phyloP scores from a whole-genome alignment of 805 yeast genomes.

The Wickerhamiella brachini region DNA sequence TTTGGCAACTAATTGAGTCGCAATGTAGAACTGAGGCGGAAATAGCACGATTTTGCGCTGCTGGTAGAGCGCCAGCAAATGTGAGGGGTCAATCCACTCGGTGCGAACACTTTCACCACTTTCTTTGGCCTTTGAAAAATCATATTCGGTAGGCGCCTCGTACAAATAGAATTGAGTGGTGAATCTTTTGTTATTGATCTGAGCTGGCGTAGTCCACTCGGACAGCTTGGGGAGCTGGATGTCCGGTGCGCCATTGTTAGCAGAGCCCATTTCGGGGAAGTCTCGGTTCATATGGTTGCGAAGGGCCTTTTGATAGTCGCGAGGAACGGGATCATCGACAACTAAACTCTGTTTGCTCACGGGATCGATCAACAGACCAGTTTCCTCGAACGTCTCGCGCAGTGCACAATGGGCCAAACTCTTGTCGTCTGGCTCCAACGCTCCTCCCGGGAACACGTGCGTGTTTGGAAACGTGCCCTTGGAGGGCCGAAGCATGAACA shows the following conservation, averaged over 20 bases:
- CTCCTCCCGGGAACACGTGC: conserved; percentile 25
- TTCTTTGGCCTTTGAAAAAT: conserved; percentile 4
- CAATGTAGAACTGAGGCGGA: conserved; percentile 23
- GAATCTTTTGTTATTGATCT: conserved; percentile 15
- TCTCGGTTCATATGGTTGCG: background rate
- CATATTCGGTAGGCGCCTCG: conserved; percentile 10
- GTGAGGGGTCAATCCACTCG: conserved; percentile 20
- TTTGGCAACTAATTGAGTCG: conserved; percentile 9
- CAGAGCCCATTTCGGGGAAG: conserved; percentile 5
- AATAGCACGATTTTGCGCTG: conserved; percentile 14
- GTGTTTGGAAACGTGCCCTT: conserved; percentile 19
- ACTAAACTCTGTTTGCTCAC: conserved; percentile 1
- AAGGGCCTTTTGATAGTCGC: conserved; percentile 1
- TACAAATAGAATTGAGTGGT: conserved; percentile 21
- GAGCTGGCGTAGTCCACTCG: conserved; percentile 22
- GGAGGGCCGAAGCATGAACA: conserved; percentile 20
- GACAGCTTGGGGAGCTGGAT: conserved; percentile 11
- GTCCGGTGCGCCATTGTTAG: too few species aligned
- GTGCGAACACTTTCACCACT: conserved; percentile 10
- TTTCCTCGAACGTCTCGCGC: conserved; percentile 24
- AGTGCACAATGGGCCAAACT: conserved; percentile 19
- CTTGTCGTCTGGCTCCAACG: conserved; percentile 17
- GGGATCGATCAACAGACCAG: conserved; percentile 20
- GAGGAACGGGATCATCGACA: background rate
- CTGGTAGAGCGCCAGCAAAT: conserved; percentile 14